A percentile compares a stretch with the other conserved stretches of the same genome.
These are phyloP conservation scores for Cylindrotheca closterium DNA, from an alignment of 108 stramenopile genomes.

Conservation along the genomic window DNA sequence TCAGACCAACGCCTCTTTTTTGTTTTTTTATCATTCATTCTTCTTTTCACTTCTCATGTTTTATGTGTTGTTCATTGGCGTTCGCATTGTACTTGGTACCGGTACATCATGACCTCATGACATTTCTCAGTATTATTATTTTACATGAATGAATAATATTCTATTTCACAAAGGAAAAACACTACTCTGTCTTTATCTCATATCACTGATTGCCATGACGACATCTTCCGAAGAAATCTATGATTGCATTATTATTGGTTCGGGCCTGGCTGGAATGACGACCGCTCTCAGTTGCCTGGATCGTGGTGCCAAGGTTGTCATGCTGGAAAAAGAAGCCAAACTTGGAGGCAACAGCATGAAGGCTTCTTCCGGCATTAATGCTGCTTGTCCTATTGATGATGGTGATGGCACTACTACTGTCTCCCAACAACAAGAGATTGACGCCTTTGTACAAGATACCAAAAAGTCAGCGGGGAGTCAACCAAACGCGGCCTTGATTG, in stretches of 20 bases:
- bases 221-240: background rate
- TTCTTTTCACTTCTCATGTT: no score
- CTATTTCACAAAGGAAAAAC: no score
- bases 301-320: conserved; percentile 68
- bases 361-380: conserved; percentile 83
- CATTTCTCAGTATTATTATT: no score
- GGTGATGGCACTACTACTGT: conserved; percentile 21
- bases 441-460: conserved; percentile 66
- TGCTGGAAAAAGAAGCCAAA: conserved; percentile 79
- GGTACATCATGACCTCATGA: no score
- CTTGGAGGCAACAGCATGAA: conserved; percentile 87
- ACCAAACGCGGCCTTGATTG: conserved; percentile 50
- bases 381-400: conserved; percentile 4
- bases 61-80: no score
- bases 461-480: conserved; percentile 52
- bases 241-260: conserved; percentile 57
- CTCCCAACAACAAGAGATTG: conserved; percentile 27
- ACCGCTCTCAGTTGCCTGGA: conserved; percentile 73
- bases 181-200: no score
- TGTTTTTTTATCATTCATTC: no score
- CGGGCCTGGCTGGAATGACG: conserved; percentile 77
- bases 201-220: no score
- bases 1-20: no score
- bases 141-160: no score
- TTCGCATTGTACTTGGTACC: no score